Evolutionary conservation across 1,139 yeast species (phyloP), one percentile per base, ranked within the genome.

Genomic region (Nadsonia commutata): DNA sequence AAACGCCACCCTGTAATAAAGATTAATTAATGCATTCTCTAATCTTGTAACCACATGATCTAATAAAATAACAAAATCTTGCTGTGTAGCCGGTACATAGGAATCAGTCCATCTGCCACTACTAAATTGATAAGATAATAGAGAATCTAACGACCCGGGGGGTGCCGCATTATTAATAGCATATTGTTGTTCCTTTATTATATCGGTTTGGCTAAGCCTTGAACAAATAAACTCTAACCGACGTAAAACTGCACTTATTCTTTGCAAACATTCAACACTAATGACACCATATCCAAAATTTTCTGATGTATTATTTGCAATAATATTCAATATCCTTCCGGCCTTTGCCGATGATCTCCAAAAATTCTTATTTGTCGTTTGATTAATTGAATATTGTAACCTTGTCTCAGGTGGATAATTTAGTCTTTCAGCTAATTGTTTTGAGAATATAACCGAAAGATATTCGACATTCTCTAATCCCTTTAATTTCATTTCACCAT

Each of bases 381-480:
- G 43, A 4, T n/a, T n/a, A n/a, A n/a, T n/a, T n/a, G n/a, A n/a
- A n/a, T n/a, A n/a, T n/a, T n/a, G n/a, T n/a, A n/a, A n/a, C n/a
- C n/a, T n/a, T n/a, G n/a, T n/a, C n/a, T n/a, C n/a, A 16, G 33
- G 33, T 5, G 33, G 33, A 62, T 40, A 74, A 57, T 47, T 69
- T 72, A 54, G 46, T 51, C 96, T 70, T 11, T 80, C 68, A 16
- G 70, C 70, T 46, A 90, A 66, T 39, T 69, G 67, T 48, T 70
- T 68, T 2, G 97, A 94, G 63, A 80, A 88, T 0, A 78, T 77
- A 44, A 86, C 70, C 11, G 94, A 82, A 31, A 93, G 79, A 40
- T 73, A 71, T 57, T 93, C 98, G 1, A 95, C 95, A 36, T 88
- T 80, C 72, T 93, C 98, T 37, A 93, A 70, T 20, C 98, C 98